These are phyloP conservation scores for Harringtonia aguacate DNA, from an alignment of 2,329 filamentous ascomycete genomes.

Conservation along the genomic window DNA sequence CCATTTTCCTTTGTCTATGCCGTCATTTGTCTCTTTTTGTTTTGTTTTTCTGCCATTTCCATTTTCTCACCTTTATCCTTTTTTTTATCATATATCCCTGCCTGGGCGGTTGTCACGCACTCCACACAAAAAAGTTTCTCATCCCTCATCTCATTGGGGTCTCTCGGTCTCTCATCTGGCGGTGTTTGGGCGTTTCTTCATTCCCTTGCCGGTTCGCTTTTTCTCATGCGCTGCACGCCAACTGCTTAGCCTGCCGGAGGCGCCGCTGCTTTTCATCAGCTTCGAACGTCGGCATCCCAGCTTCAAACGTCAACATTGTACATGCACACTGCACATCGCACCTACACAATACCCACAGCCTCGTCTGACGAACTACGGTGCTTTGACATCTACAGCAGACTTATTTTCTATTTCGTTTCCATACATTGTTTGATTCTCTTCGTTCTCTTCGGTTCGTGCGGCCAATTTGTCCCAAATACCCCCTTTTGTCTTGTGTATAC, in stretches of 20 bases:
- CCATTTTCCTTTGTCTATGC: neutral
- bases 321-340: too few relatives aligned
- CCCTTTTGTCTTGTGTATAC: neutral
- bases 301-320: too few relatives aligned
- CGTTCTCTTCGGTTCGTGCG: neutral
- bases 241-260: too few relatives aligned
- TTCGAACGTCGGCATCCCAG: too few relatives aligned
- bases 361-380: too few relatives aligned
- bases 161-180: conserved; percentile 3
- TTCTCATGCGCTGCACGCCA: too few relatives aligned
- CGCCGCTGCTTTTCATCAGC: neutral
- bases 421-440: neutral
- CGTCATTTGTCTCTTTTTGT: conserved; percentile 3
- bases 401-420: neutral
- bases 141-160: neutral
- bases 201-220: neutral
- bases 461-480: neutral
- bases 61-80: neutral
- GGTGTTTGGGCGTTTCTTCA: conserved; percentile 3
- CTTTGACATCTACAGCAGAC: too few relatives aligned
- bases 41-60: neutral
- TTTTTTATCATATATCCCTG: neutral
- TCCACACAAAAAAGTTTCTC: neutral
- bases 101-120: neutral
- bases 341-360: too few relatives aligned